Base-by-base conservation (phyloP, 2,329 filamentous ascomycete species). In the Paracamarosporium sp. region DNA sequence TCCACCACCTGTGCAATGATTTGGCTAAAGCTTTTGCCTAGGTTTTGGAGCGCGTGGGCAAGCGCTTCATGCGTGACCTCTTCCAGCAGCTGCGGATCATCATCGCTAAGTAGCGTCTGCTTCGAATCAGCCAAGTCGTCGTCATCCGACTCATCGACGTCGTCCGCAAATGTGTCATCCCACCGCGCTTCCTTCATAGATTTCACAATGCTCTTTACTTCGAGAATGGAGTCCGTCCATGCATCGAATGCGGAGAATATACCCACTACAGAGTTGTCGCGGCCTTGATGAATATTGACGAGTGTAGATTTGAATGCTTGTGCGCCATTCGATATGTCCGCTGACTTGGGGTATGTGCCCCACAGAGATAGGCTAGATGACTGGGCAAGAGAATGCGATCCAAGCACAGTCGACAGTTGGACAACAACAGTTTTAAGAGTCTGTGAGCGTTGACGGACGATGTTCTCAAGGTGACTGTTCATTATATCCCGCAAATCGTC, bases 221-320 rank as follows among this genome's bases (percentile, higher is more conserved):
- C 86, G 58, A 89, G 85, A n/a, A 96, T 85, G 5, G 89, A 85
- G n/a, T 82, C 81, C 44, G 87, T 85, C 93, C 93, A 97, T 1
- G 83, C 82, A 56, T 87, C 83, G 69, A 95, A 95, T 44, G 83
- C 81, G 12, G 83, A 80, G 1, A 88, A 80, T 0, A 89, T 85
- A 52, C 80, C 80, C 33, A 86, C 86, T 0, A 94, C 85, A 11
- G 86, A 81, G 56, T 88, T 82, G 68, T 89, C 90, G 48, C 88
- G 86, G 5, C 94, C 93, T 66, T 93, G 86, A 7, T 91, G 82
- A 20, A 88, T 86, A 30, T 89, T 83, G 8, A 90, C 76, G 22
- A 97, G 83, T 17, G 86, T 85, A 58, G 88, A 81, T 45, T 93
- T 88, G 75, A 97, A 92, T 0, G 80, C 73, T 2, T 82, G 80